phyloP scores from a whole-genome alignment of 2,329 filamentous ascomycete genomes.

The Pseudocercospora cruenta region DNA sequence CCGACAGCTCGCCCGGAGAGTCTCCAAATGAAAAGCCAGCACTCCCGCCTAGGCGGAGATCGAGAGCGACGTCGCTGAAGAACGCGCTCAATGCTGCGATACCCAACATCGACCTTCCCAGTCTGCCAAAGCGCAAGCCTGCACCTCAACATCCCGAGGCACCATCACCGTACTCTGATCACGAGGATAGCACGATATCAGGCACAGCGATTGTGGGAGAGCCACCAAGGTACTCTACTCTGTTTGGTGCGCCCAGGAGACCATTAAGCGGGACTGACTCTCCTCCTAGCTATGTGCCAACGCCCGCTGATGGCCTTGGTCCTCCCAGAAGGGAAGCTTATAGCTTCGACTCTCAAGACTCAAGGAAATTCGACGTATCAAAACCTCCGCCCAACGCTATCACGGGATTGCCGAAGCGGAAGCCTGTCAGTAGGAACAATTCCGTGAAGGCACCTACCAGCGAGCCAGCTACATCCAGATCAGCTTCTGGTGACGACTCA shows the following conservation, averaged over 20 bases:
- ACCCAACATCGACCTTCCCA: constrained; percentile 22
- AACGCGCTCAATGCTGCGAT: constrained; percentile 26
- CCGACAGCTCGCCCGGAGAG: constrained; percentile 35
- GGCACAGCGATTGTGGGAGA: constrained; percentile 42
- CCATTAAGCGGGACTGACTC: constrained; percentile 41
- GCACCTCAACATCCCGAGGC: constrained; percentile 43
- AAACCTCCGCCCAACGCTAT: constrained; percentile 8
- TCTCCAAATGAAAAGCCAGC: constrained; percentile 36
- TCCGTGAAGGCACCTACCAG: constrained; percentile 17
- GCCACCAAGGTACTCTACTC: constrained; percentile 50
- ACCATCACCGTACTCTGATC: constrained; percentile 11
- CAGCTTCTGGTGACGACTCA: constrained; percentile 1
- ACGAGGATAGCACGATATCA: constrained; percentile 6
- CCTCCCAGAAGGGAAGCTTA: constrained; percentile 34
- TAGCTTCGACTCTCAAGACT: constrained; percentile 16
- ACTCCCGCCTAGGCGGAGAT: constrained; percentile 42
- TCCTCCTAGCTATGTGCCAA: constrained; percentile 44
- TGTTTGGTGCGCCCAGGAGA: constrained; percentile 43
- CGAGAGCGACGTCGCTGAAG: constrained; percentile 26
- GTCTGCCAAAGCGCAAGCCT: constrained; percentile 43
- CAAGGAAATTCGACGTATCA: constrained; percentile 7
- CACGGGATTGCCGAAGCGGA: constrained; percentile 19
- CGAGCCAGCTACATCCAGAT: neutral
- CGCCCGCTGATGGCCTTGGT: constrained; percentile 46
- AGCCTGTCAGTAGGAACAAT: constrained; percentile 17